Evolutionary conservation across 2,329 filamentous ascomycete species (phyloP), one percentile per base, ranked within the genome.

Genomic region (Diatrype stigma): DNA sequence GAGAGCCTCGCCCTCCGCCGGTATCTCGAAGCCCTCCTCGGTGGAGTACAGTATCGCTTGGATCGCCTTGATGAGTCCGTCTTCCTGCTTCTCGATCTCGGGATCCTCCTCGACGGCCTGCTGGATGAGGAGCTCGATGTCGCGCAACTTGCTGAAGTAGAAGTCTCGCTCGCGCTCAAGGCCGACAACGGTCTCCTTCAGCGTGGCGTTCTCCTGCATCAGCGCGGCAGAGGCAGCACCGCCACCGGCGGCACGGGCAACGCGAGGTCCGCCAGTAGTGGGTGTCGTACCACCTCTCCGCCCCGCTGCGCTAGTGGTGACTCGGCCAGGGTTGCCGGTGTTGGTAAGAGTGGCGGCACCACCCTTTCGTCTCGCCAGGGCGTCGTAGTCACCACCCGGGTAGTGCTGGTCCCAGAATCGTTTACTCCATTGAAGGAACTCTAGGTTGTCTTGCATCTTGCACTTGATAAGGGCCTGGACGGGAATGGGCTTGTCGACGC

Each of bases 361-460:
- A 30, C 85, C 92, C 74, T 96, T 96, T 70, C 94, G 83, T 66
- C 94, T 84, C 50, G 80, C 78, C 23, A 96, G 81, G 11, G 94
- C 90, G 68, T 99, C 94, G 76, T 99, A 99, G 58, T 97, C 94
- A 64, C 94, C 91, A 53, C 94, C 94, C 7, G 94, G 94, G 73
- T 90, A 99, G 79, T 96, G 91, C 69, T 96, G 90, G 67, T 99
- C 94, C 94, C 94, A 99, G 77, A 91, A 96, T 62, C 82, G 80
- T 82, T 99, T 99, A 53, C 86, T 86, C 88, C 91, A 99, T 75
- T 99, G 94, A 54, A 99, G 79, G 71, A 99, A 99, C 69, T 97
- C 94, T 63, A 99, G 88, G 77, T 99, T 99, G 73, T 99, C 94
- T 80, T 99, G 94, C 93, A 99, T 99, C 79, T 96, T 96, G 80